A percentile compares a stretch with the other conserved stretches of the same genome.
These are phyloP conservation scores for Psidium guajava DNA, from an alignment of 345 rosid species.

Conservation along the genomic window DNA sequence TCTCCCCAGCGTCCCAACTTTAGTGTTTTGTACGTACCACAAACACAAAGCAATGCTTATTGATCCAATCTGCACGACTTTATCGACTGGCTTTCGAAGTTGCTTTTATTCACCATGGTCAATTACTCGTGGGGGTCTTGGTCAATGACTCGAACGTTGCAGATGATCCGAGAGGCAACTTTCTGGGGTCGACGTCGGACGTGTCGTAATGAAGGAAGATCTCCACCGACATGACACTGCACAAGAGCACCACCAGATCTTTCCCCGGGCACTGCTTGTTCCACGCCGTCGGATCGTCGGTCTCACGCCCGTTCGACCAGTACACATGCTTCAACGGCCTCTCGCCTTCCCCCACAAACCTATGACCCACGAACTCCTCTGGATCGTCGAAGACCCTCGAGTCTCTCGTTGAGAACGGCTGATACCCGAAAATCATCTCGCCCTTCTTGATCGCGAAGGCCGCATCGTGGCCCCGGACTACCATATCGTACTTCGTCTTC, in stretches of 20 bases:
- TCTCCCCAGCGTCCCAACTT: background rate
- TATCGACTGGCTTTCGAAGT: background rate
- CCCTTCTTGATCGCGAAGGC: slow-evolving; percentile 36
- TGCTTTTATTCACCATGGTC: background rate
- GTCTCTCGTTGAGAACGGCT: slow-evolving; percentile 29
- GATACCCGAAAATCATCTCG: slow-evolving; percentile 36
- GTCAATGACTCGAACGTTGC: slow-evolving; percentile 30
- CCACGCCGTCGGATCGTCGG: slow-evolving; percentile 18
- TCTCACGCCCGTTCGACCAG: slow-evolving; percentile 39
- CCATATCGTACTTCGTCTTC: slow-evolving; percentile 19
- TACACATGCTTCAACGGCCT: slow-evolving; percentile 28
- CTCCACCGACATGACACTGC: slow-evolving; percentile 31
- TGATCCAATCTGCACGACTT: background rate
- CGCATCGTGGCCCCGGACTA: slow-evolving; percentile 24
- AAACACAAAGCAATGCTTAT: background rate
- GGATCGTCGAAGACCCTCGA: slow-evolving; percentile 20
- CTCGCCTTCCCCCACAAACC: slow-evolving; percentile 28
- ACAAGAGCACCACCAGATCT: slow-evolving; percentile 29
- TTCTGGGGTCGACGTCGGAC: slow-evolving; percentile 13
- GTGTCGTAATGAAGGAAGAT: slow-evolving; percentile 37
- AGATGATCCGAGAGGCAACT: slow-evolving; percentile 7
- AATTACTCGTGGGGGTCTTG: slow-evolving; percentile 6
- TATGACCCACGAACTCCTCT: slow-evolving; percentile 20
- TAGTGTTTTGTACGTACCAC: background rate
- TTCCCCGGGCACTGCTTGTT: slow-evolving; percentile 42